Conservation (phyloP, 1,284 basidiomycete genomes). For the Cryptococcus sp. region DNA sequence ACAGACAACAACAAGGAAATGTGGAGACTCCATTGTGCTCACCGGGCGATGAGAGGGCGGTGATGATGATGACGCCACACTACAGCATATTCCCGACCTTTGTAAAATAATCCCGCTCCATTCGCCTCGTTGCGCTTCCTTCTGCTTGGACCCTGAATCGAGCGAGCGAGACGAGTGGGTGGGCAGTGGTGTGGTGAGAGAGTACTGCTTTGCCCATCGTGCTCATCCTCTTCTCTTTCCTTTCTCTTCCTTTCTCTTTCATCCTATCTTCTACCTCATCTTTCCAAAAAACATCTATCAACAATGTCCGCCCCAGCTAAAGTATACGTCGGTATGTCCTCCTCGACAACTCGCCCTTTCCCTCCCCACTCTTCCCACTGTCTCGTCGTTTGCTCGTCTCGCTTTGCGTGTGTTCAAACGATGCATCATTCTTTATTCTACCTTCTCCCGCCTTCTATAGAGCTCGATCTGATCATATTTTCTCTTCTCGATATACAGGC, state of each 20-base stretch:
- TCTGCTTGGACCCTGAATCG: no score
- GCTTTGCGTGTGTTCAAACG: constrained; percentile 8
- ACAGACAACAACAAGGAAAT: no score
- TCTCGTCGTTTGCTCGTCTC: constrained; percentile 1
- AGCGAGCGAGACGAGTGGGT: no score
- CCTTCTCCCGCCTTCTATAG: background rate
- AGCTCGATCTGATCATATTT: background rate
- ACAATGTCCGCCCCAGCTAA: constrained; percentile 15
- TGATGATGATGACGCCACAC: no score
- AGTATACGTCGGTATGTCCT: constrained; percentile 25
- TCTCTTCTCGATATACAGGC: constrained; percentile 22
- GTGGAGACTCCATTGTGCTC: no score
- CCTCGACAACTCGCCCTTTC: background rate
- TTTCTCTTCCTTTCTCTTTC: constrained; percentile 4
- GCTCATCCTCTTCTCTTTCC: constrained; percentile 8
- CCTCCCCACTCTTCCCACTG: background rate
- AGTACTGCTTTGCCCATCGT: no score
- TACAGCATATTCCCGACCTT: no score
- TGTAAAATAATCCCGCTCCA: no score
- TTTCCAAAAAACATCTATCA: constrained; percentile 3
- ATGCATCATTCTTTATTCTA: constrained; percentile 5
- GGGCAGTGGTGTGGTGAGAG: no score
- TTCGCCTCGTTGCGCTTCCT: no score
- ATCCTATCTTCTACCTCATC: constrained; percentile 1
- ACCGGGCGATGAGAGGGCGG: no score